Base-by-base conservation (phyloP, 495 filamentous ascomycete genomes). In the Aspergillus bridgeri region DNA sequence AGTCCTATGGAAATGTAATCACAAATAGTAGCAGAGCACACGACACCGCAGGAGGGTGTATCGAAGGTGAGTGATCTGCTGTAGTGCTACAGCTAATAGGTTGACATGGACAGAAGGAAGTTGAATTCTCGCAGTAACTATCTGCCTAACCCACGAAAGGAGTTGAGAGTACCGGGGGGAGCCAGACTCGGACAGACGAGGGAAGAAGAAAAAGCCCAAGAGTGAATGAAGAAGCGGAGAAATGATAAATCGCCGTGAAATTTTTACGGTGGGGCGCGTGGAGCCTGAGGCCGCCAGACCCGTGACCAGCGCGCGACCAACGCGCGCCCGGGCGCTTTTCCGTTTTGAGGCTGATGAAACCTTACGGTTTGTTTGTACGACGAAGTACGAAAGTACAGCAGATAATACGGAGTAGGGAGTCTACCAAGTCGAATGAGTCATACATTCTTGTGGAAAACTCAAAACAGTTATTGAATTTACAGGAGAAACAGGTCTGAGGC, bases 281-380 rank as follows among this genome's bases (percentile, higher is more conserved):
- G 61, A 60, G 60, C 62, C 55, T 67, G 58, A 66, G 64, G 64
- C 64, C 47, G 38, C 19, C 11, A 58, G 13, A 19, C 59, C 52
- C 59, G 63, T 65, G 63, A 62, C 52, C 42, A 51, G 25, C 57
- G 53, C 58, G 60, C 61, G 53, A 63, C 55, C 49, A 53, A 51
- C 59, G 58, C 60, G 64, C 33, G 17, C 3, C 27, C 2, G 27
- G 6, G 27, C 27, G 27, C 33, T 15, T 38, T 38, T 15, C 33
- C 33, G 11, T 3, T 38, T 38, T 11, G 33, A 15, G 27, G 27
- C 27, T 1, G 33, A 38, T 38, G 33, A 38, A 38, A 15, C 33
- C 33, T 13, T 38, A 38, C 33, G 33, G 33, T 38, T 38, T 38
- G 33, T 38, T 13, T 15, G 33, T 38, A 38, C 33, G 33, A 38